phyloP scores from a whole-genome alignment of 2,329 filamentous ascomycete species.

The Canariomyces notabilis region DNA sequence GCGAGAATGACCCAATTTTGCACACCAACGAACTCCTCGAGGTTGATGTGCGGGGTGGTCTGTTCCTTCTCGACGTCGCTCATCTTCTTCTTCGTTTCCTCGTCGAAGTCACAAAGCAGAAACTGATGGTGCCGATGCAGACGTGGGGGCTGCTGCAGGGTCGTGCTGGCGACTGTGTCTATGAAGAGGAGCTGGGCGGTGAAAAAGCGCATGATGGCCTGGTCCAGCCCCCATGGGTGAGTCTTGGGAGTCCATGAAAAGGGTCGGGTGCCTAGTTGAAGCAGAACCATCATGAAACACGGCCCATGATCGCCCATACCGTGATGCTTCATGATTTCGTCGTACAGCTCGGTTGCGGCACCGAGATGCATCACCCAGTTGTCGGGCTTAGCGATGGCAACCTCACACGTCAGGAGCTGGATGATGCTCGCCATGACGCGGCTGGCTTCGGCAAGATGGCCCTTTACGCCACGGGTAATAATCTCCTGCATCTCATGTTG shows the following conservation, averaged over 20 bases:
- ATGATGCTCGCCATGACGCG: conserved; percentile 36
- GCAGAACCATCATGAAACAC: conserved; percentile 24
- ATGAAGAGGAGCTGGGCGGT: conserved; percentile 32
- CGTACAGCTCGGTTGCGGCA: conserved; percentile 38
- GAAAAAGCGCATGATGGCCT: conserved; percentile 32
- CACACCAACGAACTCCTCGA: conserved; percentile 51
- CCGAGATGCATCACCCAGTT: conserved; percentile 42
- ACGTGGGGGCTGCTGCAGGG: conserved; percentile 30
- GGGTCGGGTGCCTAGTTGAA: conserved; percentile 18
- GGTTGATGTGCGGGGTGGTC: conserved; percentile 32
- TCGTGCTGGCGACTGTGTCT: conserved; percentile 34
- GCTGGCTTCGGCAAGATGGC: conserved; percentile 25
- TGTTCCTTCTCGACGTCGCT: conserved; percentile 13
- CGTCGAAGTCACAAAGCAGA: conserved; percentile 21
- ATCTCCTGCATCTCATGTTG: conserved; percentile 29
- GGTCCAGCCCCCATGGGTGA: conserved; percentile 29
- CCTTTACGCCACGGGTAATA: conserved; percentile 24
- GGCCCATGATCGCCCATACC: conserved; percentile 21
- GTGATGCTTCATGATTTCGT: conserved; percentile 30
- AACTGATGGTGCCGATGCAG: conserved; percentile 29
- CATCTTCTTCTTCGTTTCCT: conserved; percentile 27
- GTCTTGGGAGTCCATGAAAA: conserved; percentile 11
- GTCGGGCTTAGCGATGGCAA: conserved; percentile 30
- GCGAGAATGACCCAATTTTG: conserved; percentile 52
- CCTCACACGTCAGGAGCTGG: conserved; percentile 40